A percentile compares a stretch with the other conserved stretches of the same genome.
Evolutionary conservation across 345 rosid genomes (phyloP).

Genomic region (Populus davidiana): DNA sequence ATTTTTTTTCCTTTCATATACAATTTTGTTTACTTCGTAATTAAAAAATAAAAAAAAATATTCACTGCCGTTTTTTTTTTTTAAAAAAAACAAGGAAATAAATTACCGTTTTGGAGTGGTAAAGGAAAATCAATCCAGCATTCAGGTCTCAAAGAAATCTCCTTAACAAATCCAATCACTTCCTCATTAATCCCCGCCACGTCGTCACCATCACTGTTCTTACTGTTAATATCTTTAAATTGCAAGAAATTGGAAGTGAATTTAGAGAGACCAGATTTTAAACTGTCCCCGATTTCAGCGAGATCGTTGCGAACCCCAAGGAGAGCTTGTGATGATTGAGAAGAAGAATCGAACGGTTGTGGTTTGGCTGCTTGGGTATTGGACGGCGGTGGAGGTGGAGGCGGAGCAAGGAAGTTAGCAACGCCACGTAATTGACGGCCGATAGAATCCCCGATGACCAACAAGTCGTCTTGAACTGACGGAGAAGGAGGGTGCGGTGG

Average conservation of each 20-base stretch:
- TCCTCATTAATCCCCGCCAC: slow-evolving; percentile 54
- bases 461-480: slow-evolving; percentile 36
- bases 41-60: neutral
- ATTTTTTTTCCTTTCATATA: neutral
- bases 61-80: neutral
- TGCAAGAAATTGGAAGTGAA: slow-evolving; percentile 51
- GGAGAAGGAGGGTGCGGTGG: slow-evolving; percentile 9
- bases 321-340: slow-evolving; percentile 31
- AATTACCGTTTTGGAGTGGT: slow-evolving; percentile 44
- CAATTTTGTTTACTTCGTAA: neutral
- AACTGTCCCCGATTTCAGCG: slow-evolving; percentile 63
- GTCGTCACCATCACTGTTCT: slow-evolving; percentile 11
- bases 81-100: neutral
- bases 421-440: slow-evolving; percentile 62
- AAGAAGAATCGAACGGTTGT: slow-evolving; percentile 20
- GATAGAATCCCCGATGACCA: slow-evolving; percentile 39
- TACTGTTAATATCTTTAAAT: slow-evolving; percentile 21
- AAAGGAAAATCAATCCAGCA: slow-evolving; percentile 72
- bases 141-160: slow-evolving; percentile 50
- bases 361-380: neutral
- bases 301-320: slow-evolving; percentile 65
- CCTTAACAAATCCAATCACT: slow-evolving; percentile 48
- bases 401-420: slow-evolving; percentile 61
- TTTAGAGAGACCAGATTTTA: slow-evolving; percentile 52
- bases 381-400: slow-evolving; percentile 18